phyloP scores from a whole-genome alignment of 2,329 filamentous ascomycete species.

The Trichophyton schoenleinii region DNA sequence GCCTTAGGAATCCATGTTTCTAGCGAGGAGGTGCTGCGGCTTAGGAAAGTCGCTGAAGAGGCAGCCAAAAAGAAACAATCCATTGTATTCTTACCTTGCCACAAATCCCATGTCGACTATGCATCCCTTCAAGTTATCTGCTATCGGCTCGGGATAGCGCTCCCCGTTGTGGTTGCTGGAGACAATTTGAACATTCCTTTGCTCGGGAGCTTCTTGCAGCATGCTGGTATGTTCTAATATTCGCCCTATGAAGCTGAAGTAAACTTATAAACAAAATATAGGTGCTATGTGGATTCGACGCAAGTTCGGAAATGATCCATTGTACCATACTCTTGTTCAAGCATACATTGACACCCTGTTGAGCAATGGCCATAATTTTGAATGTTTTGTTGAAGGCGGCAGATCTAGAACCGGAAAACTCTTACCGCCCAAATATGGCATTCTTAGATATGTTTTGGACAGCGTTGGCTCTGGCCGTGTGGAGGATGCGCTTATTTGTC shows the following conservation, averaged over 20 bases:
- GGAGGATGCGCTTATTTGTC: slow-evolving; percentile 82
- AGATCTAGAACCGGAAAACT: slow-evolving; percentile 88
- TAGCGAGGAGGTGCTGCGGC: slow-evolving; percentile 75
- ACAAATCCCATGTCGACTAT: slow-evolving; percentile 92
- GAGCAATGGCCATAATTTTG: slow-evolving; percentile 83
- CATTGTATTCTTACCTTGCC: slow-evolving; percentile 89
- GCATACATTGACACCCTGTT: slow-evolving; percentile 88
- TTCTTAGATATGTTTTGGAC: slow-evolving; percentile 81
- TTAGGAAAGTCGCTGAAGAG: slow-evolving; percentile 69
- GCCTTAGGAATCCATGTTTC: slow-evolving; percentile 68
- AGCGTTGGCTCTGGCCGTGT: slow-evolving; percentile 79
- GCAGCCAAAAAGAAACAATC: slow-evolving; percentile 82
- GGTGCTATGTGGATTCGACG: slow-evolving; percentile 91
- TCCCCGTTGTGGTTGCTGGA: slow-evolving; percentile 86
- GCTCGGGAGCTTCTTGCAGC: slow-evolving; percentile 79
- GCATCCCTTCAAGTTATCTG: slow-evolving; percentile 91
- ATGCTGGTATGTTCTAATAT: slow-evolving; percentile 51
- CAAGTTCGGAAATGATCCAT: slow-evolving; percentile 78
- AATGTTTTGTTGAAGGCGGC: slow-evolving; percentile 95
- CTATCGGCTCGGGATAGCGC: slow-evolving; percentile 75
- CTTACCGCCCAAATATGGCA: slow-evolving; percentile 87
- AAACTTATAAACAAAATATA: slow-evolving; percentile 14
- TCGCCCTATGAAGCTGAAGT: background rate
- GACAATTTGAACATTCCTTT: slow-evolving; percentile 94
- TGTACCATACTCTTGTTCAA: slow-evolving; percentile 90